Evolutionary conservation across 768 basidiomycete species (phyloP), one percentile per base, ranked within the genome.

Genomic region (Tricholoma terreum): DNA sequence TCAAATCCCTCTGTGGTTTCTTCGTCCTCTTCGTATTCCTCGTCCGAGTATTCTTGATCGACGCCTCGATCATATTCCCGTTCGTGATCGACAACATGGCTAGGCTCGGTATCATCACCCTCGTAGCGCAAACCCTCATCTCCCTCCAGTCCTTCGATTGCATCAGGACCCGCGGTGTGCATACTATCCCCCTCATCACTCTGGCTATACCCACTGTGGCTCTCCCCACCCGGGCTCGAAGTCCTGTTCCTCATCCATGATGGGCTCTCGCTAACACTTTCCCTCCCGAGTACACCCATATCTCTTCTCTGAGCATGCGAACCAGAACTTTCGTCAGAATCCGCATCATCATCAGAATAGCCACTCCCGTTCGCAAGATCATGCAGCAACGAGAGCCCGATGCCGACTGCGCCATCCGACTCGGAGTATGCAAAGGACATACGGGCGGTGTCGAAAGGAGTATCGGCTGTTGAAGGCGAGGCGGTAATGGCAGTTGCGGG

Each of bases 351-450:
- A 50, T 69, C 73, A 1, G 65, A 64, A 52, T 59, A 61, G 6
- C 64, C 70, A 0, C 69, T 76, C 11, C 64, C 71, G 2, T 72
- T 65, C 36, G 73, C 69, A 64, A 83, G 69, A 38, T 77, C 78
- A 61, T 84, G 82, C 52, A 91, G 70, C 53, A 90, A 70, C 2
- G 84, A 84, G 33, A 90, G 70, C 1, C 89, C 89, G 35, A 91
- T 90, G 0, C 85, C 89, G 1, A 81, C 74, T 50, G 84, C 81
- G 3, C 83, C 86, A 56, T 87, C 86, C 1, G 82, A 82, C 36
- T 63, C 67, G 58, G 61, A 67, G 2, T 75, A 50, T 0, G 67
- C 50, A 12, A 70, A 45, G 12, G 77, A 55, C 12, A 56, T 42
- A 31, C 38, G 50, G 35, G 19, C 24, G 43, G 27, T 40, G 22